Base-by-base conservation (phyloP, 2,329 filamentous ascomycete genomes). In the Aspergillus ruber region DNA sequence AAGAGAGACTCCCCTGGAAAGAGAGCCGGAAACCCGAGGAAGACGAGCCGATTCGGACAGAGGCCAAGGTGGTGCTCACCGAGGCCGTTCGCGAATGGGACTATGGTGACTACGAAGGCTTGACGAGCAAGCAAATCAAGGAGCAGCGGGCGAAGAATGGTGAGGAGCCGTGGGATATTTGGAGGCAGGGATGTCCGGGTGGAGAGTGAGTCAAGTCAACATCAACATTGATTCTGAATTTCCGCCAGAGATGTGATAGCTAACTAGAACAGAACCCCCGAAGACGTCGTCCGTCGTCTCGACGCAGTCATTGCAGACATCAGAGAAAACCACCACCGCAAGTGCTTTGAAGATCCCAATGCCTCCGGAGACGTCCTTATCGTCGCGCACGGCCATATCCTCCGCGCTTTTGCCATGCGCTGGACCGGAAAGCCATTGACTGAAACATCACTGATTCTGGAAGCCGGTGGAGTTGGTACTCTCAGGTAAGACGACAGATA, bases 321-420 rank as follows among this genome's bases (percentile, higher is more conserved):
- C 49, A 76, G 87, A 17, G 69, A 77, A 20, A 81, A 77, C 55
- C 85, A 78, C 68, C 86, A 90, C 56, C 67, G 67, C 3, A 77
- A 78, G 0, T 78, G 76, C 43, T 84, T 91, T 55, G 78, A 78
- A 7, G 76, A 78, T 56, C 65, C 69, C 42, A 72, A 63, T 52
- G 74, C 62, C 8, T 80, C 66, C 13, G 72, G 80, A 13, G 87
- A 91, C 66, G 81, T 91, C 15, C 67, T 91, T 20, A 76, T 95
- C 43, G 88, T 96, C 5, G 90, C 88, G 18, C 90, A 96, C 64
- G 90, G 90, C 0, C 90, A 95, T 70, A 91, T 95, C 48, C 72
- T 96, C 45, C 78, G 90, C 13, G 88, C 88, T 0, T 89, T 96
- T 65, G 90, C 90, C 6, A 88, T 91, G 75, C 78, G 90, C 27